These are phyloP conservation scores for Jatropha podagrica DNA, from an alignment of 441 rosid species.

Conservation along the genomic window DNA sequence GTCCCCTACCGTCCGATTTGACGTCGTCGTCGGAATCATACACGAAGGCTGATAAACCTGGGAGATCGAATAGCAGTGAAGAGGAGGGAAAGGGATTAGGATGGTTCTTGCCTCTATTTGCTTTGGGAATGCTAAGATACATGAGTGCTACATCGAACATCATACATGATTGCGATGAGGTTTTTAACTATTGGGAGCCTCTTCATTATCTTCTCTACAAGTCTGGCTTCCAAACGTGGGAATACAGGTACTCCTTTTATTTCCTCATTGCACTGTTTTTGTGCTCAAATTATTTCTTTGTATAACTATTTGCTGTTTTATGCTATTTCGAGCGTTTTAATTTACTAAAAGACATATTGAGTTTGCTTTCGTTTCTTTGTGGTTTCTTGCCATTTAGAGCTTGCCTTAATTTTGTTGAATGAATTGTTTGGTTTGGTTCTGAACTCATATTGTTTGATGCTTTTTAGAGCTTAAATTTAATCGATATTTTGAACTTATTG, in stretches of 20 bases:
- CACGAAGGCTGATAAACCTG: constrained; percentile 59
- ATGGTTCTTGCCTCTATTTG: constrained; percentile 71
- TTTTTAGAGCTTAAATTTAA: neutral
- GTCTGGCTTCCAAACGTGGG: constrained; percentile 97
- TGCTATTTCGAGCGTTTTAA: neutral
- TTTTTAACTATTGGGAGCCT: constrained; percentile 98
- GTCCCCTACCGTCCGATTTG: constrained; percentile 8
- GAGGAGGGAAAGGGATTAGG: constrained; percentile 46
- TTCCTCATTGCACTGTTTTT: neutral
- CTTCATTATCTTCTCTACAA: constrained; percentile 87
- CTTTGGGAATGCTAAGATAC: constrained; percentile 74
- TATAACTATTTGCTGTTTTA: neutral
- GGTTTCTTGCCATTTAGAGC: too few species aligned
- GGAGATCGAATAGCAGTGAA: constrained; percentile 36
- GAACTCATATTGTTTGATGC: neutral
- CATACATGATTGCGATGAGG: constrained; percentile 96
- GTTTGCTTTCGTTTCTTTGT: too few species aligned
- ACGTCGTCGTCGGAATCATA: constrained; percentile 15
- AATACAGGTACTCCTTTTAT: constrained; percentile 59
- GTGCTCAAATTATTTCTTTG: neutral
- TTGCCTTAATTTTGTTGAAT: neutral
- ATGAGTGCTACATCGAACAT: constrained; percentile 95
- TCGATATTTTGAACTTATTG: neutral
- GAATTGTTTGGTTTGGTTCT: neutral
- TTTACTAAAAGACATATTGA: too few species aligned